Base-by-base conservation (phyloP, 768 basidiomycete genomes). In the Calocera viscosa region DNA sequence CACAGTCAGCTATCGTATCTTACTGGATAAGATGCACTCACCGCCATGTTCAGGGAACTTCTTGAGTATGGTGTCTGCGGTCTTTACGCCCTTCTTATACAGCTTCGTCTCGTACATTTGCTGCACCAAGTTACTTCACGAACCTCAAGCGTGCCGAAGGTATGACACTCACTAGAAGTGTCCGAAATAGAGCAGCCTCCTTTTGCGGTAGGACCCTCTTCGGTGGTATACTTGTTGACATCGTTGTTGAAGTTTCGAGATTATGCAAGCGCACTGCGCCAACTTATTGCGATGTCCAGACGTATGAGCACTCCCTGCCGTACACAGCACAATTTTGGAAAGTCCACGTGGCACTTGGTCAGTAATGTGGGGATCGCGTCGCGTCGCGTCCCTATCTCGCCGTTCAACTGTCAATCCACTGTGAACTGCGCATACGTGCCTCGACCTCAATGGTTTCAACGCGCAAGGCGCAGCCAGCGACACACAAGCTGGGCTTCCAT, bases 11-110 rank as follows among this genome's bases (percentile, higher is more conserved):
- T 34, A 34, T 64, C 19, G 33, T 33, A 1, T 47, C 12, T 47
- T 22, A 7, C 47, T 65, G 65, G 47, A 26, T 26, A 17, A 30
- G 30, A 28, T 14, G 5, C n/a, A 70, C 84, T 63, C 72, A 92
- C 95, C 94, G 72, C 95, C 96, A 81, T 99, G 94, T 47, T 95
- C 87, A 0, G 96, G 94, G 72, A 87, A 85, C 80, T 95, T 96
- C 79, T 92, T 94, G 75, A 99, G 85, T 75, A 98, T 94, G 72
- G 86, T 85, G 77, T 97, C 94, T 1, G 92, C 91, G 7, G 88
- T 85, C 76, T 96, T 96, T 68, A 89, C 82, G 26, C 88, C 94
- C 72, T 91, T 91, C 72, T 92, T 88, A 75, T 93, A 86, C 73
- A 91, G 87, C 72, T 90, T 84, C 12, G 86, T 82, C 77, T 99